Evolutionary conservation across 73 alveolate genomes (phyloP).

Genomic region (Symbiodinium pilosum): DNA sequence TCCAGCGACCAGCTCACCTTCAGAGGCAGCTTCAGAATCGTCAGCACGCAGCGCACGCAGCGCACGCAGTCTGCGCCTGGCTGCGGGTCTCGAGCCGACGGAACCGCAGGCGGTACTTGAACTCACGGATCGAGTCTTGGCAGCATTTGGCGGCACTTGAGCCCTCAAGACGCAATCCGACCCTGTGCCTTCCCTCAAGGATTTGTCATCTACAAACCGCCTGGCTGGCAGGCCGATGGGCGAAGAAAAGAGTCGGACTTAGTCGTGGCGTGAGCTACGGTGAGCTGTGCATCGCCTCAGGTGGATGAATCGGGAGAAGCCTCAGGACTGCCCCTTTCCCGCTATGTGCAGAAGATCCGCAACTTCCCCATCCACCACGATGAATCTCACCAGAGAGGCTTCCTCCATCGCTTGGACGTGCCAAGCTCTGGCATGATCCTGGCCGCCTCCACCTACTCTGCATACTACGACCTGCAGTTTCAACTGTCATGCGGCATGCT

Average conservation of each 20-base stretch:
- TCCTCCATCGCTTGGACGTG: conserved; percentile 54
- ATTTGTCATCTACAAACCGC: conserved; percentile 16
- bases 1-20: neutral
- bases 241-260: too few species aligned
- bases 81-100: neutral
- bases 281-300: too few species aligned
- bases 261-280: too few species aligned
- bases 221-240: conserved; percentile 55
- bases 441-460: conserved; percentile 20
- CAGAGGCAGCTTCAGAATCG: neutral
- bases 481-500: conserved; percentile 8
- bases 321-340: conserved; percentile 20
- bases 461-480: conserved; percentile 31
- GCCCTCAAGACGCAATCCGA: too few species aligned
- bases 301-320: conserved; percentile 72
- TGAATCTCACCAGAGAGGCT: conserved; percentile 34
- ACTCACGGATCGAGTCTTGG: conserved; percentile 31
- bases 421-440: conserved; percentile 47
- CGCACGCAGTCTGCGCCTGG: neutral
- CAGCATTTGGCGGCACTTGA: neutral
- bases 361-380: neutral
- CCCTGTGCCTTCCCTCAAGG: neutral
- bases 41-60: neutral
- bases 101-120: neutral
- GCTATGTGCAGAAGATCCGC: neutral